phyloP scores from a whole-genome alignment of 2,329 filamentous ascomycete genomes.

The Penicillium sp. region DNA sequence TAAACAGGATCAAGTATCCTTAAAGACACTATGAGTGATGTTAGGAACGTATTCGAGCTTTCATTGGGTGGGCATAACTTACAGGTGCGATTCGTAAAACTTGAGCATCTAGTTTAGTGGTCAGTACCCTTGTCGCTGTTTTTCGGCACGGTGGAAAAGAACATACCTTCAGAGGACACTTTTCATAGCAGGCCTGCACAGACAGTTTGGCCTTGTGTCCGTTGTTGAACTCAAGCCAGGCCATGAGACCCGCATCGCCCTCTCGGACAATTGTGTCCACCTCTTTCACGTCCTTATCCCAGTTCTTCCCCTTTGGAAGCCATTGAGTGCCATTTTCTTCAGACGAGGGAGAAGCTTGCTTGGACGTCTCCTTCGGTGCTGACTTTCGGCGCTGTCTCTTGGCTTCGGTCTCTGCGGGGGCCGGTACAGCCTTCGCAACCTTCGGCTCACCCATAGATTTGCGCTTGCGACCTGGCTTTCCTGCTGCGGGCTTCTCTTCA shows the following conservation, averaged over 20 bases:
- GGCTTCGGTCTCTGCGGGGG: constrained; percentile 21
- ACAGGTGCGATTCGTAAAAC: constrained; percentile 52
- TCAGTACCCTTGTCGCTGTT: constrained; percentile 14
- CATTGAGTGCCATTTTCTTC: constrained; percentile 33
- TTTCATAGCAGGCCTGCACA: constrained; percentile 43
- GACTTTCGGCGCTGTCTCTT: constrained; percentile 33
- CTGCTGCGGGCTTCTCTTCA: constrained; percentile 11
- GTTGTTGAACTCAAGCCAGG: constrained; percentile 47
- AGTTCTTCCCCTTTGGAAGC: constrained; percentile 43
- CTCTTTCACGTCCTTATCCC: constrained; percentile 44
- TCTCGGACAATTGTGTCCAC: constrained; percentile 49
- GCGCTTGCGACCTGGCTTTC: constrained; percentile 31
- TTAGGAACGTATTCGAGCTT: constrained; percentile 13
- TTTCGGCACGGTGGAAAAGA: neutral
- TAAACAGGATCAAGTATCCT: constrained; percentile 25
- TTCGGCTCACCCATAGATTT: constrained; percentile 37
- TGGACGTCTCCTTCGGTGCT: constrained; percentile 20
- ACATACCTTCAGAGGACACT: constrained; percentile 44
- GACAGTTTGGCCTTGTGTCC: constrained; percentile 45
- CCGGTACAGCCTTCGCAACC: constrained; percentile 20
- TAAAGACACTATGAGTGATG: constrained; percentile 35
- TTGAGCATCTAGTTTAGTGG: constrained; percentile 43
- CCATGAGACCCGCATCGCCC: constrained; percentile 35
- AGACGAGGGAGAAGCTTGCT: constrained; percentile 1
- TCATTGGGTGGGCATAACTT: constrained; percentile 22